Base-by-base conservation (phyloP, 176 grass and related monocot species). In the Chrysopogon serrulatus region DNA sequence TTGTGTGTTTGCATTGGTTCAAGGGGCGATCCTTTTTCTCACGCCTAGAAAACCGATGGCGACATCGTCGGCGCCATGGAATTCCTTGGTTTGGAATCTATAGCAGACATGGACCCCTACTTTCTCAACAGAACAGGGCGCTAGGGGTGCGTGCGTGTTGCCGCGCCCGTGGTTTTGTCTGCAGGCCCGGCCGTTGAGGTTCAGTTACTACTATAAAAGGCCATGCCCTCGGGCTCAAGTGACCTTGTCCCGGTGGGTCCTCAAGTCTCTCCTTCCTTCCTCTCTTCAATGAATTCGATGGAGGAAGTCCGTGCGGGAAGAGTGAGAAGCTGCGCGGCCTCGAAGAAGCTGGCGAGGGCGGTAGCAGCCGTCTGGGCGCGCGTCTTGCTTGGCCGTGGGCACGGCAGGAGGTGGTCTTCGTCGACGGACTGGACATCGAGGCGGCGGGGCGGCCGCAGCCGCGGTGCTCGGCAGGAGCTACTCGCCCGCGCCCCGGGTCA, bases 381-480 rank as follows among this genome's bases (percentile, higher is more conserved):
- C n/a, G n/a, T n/a, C n/a, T n/a, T n/a, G n/a, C n/a, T n/a, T n/a
- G n/a, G n/a, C n/a, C n/a, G n/a, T n/a, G 54, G 54, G 54, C n/a
- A 59, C n/a, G 13, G 41, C 28, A 76, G 83, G 82, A 33, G 63
- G 63, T 59, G 65, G 53, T 56, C 64, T 2, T 68, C 45, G 21
- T 53, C 33, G 33, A 9, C 9, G 47, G 69, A 21, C 30, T 24
- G 23, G 31, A 47, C 39, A 44, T 1, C 16, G 24, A 44, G 39
- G 0, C 27, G 26, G 37, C 9, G 57, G 2, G 8, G 10, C 43
- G 26, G 2, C 26, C 4, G 5, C 27, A 1, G 10, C 40, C n/a
- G 48, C 21, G 45, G 16, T 82, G 79, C 63, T 77, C 63, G 4
- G 33, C 12, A 61, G 79, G 49, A 82, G 86, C 78, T 77, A 39